Evolutionary conservation across 345 rosid genomes (phyloP).

Genomic region (Salix suchowensis): DNA sequence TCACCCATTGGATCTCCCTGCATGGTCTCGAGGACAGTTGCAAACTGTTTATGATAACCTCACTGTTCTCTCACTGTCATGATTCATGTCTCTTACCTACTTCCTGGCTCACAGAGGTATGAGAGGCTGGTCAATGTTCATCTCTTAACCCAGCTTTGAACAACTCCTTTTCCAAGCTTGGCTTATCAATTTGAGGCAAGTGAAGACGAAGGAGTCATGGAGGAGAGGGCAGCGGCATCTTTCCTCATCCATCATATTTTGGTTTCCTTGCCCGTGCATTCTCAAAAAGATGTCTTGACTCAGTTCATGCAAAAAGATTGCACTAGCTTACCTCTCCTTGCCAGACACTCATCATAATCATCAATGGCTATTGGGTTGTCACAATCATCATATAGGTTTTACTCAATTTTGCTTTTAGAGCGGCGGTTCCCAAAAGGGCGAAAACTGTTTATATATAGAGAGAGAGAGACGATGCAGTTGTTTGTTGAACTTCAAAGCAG

Average conservation of each 20-base stretch:
- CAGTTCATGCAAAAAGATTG: not conserved
- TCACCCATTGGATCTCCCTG: not conserved
- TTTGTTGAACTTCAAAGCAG: not conserved
- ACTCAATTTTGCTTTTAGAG: not conserved
- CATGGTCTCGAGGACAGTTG: not conserved
- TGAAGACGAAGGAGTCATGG: slow-evolving; percentile 10
- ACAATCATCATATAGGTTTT: too few species aligned
- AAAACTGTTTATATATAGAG: not conserved
- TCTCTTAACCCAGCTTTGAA: not conserved
- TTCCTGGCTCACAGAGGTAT: too few species aligned
- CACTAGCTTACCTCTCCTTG: not conserved
- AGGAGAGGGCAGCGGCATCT: not conserved
- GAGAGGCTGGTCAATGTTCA: not conserved
- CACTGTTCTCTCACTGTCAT: not conserved
- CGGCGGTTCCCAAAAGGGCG: not conserved
- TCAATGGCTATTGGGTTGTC: not conserved
- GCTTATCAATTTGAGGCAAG: not conserved
- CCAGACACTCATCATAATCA: slow-evolving; percentile 12
- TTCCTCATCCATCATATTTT: not conserved
- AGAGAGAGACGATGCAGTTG: not conserved
- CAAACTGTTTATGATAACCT: slow-evolving; percentile 30
- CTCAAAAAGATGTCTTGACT: not conserved
- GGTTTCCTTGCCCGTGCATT: not conserved
- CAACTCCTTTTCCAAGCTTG: not conserved
- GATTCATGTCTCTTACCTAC: not conserved